These are phyloP conservation scores for Ceratobasidium sp. DNA, from an alignment of 1,284 basidiomycete species.

Conservation along the genomic window DNA sequence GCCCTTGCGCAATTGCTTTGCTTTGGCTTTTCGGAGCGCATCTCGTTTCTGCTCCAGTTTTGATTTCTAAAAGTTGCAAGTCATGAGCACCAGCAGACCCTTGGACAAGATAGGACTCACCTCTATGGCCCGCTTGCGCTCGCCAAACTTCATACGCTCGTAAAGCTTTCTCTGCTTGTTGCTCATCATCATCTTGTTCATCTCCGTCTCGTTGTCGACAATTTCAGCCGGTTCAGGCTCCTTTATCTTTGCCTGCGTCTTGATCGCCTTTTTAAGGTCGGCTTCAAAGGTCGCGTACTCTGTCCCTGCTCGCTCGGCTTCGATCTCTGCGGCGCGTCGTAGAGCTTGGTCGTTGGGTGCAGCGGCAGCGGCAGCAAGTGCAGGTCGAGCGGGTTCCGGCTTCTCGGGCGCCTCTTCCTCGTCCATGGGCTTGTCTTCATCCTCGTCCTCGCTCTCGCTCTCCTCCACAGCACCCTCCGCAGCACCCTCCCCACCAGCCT, in stretches of 20 bases:
- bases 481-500: constrained; percentile 54
- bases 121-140: constrained; percentile 85
- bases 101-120: constrained; percentile 63
- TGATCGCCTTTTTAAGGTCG: constrained; percentile 77
- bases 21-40: constrained; percentile 71
- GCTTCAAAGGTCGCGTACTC: constrained; percentile 88
- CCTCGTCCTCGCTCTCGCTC: constrained; percentile 59
- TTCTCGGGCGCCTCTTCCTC: constrained; percentile 56
- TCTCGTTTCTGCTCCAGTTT: constrained; percentile 73
- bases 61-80: constrained; percentile 63
- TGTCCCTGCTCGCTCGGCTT: constrained; percentile 91
- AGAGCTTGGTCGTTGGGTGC: constrained; percentile 76
- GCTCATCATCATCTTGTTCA: constrained; percentile 99
- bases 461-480: constrained; percentile 59
- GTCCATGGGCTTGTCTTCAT: constrained; percentile 53
- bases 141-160: constrained; percentile 93
- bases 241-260: constrained; percentile 62
- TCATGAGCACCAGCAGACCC: background rate
- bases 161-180: constrained; percentile 97
- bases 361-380: constrained; percentile 62
- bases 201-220: constrained; percentile 75
- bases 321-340: constrained; percentile 90
- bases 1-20: constrained; percentile 55
- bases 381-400: constrained; percentile 53
- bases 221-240: constrained; percentile 51